phyloP scores from a whole-genome alignment of 345 rosid species.

The Aegle marmelos region DNA sequence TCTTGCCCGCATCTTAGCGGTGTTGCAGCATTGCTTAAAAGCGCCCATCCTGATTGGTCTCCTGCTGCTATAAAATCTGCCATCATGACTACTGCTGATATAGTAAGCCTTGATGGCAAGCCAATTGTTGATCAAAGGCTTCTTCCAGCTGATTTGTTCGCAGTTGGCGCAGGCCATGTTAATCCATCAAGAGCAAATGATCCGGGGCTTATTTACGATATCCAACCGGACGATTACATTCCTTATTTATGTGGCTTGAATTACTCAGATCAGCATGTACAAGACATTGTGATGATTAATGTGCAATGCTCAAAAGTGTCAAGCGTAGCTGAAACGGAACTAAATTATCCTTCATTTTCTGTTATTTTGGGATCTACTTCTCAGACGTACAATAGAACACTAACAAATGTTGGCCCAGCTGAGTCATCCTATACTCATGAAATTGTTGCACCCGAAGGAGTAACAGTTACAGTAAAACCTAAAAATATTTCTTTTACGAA shows the following conservation, averaged over 20 bases:
- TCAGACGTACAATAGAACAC: slow-evolving; percentile 30
- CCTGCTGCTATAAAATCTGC: slow-evolving; percentile 55
- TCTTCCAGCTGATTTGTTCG: slow-evolving; percentile 40
- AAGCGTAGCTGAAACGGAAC: slow-evolving; percentile 24
- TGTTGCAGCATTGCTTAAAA: slow-evolving; percentile 36
- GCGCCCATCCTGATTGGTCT: slow-evolving; percentile 45
- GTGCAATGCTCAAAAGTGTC: slow-evolving; percentile 19
- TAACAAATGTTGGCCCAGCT: slow-evolving; percentile 41
- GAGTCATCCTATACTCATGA: slow-evolving; percentile 23
- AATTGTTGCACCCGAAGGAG: slow-evolving; percentile 25
- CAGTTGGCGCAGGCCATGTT: slow-evolving; percentile 44
- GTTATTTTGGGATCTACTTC: slow-evolving; percentile 5
- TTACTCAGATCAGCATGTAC: slow-evolving; percentile 24
- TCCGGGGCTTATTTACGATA: slow-evolving; percentile 46
- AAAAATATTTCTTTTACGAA: background rate
- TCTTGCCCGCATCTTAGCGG: slow-evolving; percentile 60
- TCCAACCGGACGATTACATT: slow-evolving; percentile 39
- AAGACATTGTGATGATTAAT: slow-evolving; percentile 6
- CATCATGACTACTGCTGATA: slow-evolving; percentile 42
- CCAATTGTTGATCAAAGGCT: slow-evolving; percentile 33
- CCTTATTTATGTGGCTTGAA: slow-evolving; percentile 41
- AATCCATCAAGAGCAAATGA: slow-evolving; percentile 46
- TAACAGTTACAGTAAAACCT: slow-evolving; percentile 12
- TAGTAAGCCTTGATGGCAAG: slow-evolving; percentile 29
- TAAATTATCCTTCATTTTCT: slow-evolving; percentile 42